phyloP scores from a whole-genome alignment of 164 flowering plant species.

The Umbilicus rupestris region DNA sequence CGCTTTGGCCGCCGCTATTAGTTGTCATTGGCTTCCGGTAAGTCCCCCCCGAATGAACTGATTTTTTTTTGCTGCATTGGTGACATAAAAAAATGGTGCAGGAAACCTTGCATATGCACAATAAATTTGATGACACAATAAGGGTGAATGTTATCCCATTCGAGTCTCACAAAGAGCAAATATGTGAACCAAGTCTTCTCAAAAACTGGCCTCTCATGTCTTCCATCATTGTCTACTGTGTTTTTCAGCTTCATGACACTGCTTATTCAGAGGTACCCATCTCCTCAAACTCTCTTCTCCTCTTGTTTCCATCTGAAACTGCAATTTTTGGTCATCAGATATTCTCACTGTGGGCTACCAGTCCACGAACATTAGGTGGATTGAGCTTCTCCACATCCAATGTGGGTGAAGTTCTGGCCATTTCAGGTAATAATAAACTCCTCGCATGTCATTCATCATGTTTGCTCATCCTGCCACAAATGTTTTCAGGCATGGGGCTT shows the following conservation, averaged over 20 bases:
- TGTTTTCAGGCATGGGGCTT: conserved; percentile 5
- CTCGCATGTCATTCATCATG: too few species aligned
- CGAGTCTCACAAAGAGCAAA: conserved; percentile 11
- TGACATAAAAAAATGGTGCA: conserved; percentile 9
- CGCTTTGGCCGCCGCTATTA: conserved; percentile 21
- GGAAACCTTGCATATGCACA: conserved; percentile 64
- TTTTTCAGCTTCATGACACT: conserved; percentile 54
- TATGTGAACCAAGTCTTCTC: conserved; percentile 23
- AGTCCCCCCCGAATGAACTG: background rate
- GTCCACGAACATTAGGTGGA: conserved; percentile 8
- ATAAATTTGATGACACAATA: conserved; percentile 8
- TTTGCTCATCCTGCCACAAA: background rate
- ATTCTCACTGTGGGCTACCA: conserved; percentile 10
- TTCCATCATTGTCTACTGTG: conserved; percentile 42
- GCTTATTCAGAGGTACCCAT: conserved; percentile 48
- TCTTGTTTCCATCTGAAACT: background rate
- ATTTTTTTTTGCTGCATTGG: background rate
- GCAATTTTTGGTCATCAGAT: background rate
- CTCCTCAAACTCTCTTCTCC: background rate
- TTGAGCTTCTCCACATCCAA: conserved; percentile 7
- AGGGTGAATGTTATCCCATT: conserved; percentile 13
- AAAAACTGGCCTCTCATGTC: conserved; percentile 59
- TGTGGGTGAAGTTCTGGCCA: conserved; percentile 7
- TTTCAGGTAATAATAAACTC: background rate
- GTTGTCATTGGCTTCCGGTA: conserved; percentile 35